Percentiles rank a stretch among this genome's conserved stretches.
These are phyloP conservation scores for Fagus crenata DNA, from an alignment of 306 rosid genomes.

Conservation along the genomic window DNA sequence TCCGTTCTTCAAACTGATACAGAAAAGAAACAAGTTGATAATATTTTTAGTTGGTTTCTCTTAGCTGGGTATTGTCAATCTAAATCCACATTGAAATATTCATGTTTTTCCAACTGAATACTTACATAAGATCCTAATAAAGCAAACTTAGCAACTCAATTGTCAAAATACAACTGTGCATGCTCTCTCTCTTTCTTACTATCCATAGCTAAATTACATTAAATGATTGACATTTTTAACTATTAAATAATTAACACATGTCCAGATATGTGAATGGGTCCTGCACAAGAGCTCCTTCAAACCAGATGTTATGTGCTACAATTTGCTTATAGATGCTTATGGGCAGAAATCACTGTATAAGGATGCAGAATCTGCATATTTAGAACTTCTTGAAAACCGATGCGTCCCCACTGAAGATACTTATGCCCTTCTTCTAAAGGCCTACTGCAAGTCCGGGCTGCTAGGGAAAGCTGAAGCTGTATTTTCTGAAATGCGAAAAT, in stretches of 20 bases:
- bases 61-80: background rate
- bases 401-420: conserved; percentile 93
- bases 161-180: background rate
- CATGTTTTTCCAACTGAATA: background rate
- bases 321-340: conserved; percentile 85
- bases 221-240: conserved; percentile 16
- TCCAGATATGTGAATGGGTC: conserved; percentile 87
- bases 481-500: conserved; percentile 72
- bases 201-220: background rate
- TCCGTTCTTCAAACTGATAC: background rate
- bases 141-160: conserved; percentile 1
- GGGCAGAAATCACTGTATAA: conserved; percentile 67
- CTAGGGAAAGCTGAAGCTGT: conserved; percentile 81
- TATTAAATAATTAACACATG: conserved; percentile 24
- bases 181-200: background rate
- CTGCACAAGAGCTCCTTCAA: conserved; percentile 76
- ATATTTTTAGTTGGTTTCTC: background rate
- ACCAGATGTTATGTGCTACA: conserved; percentile 87
- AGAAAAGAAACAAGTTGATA: background rate
- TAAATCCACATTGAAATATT: background rate
- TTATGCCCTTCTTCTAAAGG: conserved; percentile 85
- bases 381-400: conserved; percentile 68
- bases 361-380: conserved; percentile 77
- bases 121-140: background rate
- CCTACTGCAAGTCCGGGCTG: conserved; percentile 73